phyloP scores from a whole-genome alignment of 1,139 yeast species.

The Blastobotrys indianensis region DNA sequence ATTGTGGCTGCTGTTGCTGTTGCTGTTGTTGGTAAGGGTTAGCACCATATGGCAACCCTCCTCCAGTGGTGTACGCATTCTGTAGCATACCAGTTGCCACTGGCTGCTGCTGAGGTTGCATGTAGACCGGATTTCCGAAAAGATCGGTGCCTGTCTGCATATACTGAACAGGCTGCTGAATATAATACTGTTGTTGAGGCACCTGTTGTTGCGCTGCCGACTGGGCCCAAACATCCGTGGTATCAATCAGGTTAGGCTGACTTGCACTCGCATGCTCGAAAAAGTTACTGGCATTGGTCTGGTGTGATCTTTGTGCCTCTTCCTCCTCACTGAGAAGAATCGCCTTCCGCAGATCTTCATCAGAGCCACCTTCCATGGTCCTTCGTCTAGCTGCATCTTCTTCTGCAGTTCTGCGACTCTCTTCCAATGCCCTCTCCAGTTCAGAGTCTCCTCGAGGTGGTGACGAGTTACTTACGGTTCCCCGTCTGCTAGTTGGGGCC shows the following conservation, averaged over 20 bases:
- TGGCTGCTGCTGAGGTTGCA: constrained; percentile 38
- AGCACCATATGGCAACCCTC: constrained; percentile 17
- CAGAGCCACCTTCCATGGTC: constrained; percentile 45
- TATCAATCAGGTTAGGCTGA: constrained; percentile 31
- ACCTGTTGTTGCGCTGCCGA: constrained; percentile 18
- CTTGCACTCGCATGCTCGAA: constrained; percentile 17
- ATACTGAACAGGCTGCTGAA: constrained; percentile 19
- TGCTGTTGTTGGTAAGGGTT: constrained; percentile 28
- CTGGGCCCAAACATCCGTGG: constrained; percentile 13
- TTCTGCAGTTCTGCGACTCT: constrained; percentile 76
- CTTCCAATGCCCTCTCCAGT: constrained; percentile 74
- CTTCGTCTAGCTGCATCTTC: constrained; percentile 66
- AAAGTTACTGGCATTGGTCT: constrained; percentile 25
- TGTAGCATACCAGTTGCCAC: constrained; percentile 50
- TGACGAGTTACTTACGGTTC: constrained; percentile 10
- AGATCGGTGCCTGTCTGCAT: constrained; percentile 41
- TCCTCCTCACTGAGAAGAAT: constrained; percentile 81
- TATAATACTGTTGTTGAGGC: constrained; percentile 23
- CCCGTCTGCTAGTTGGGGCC: constrained; percentile 11
- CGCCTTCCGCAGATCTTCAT: constrained; percentile 76
- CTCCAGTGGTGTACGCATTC: constrained; percentile 36
- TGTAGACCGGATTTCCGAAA: constrained; percentile 66
- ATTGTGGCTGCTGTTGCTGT: constrained; percentile 31
- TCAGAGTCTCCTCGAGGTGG: constrained; percentile 56
- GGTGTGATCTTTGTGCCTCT: constrained; percentile 45